These are phyloP conservation scores for Russula vinacea DNA, from an alignment of 768 basidiomycete genomes.

Conservation along the genomic window DNA sequence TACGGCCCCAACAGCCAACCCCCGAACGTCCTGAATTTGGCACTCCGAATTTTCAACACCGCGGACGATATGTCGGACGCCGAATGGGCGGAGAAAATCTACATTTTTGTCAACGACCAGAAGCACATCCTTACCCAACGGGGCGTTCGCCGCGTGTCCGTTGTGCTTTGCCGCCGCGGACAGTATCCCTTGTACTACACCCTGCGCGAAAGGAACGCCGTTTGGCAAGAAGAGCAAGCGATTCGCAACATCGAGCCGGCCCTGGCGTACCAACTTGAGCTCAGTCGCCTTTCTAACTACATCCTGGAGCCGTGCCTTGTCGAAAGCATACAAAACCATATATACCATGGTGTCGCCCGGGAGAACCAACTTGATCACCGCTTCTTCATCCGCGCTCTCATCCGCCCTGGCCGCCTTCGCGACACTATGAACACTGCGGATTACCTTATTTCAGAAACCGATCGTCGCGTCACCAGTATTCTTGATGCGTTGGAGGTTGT, in stretches of 20 bases:
- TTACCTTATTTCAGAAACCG: constrained; percentile 98
- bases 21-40: constrained; percentile 93
- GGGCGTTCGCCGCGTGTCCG: constrained; percentile 88
- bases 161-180: constrained; percentile 86
- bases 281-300: constrained; percentile 94
- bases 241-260: constrained; percentile 99
- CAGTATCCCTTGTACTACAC: constrained; percentile 96
- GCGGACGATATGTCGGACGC: constrained; percentile 74
- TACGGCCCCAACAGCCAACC: constrained; percentile 70
- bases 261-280: constrained; percentile 94
- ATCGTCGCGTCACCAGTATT: constrained; percentile 90
- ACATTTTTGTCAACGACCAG: constrained; percentile 67
- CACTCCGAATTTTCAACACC: constrained; percentile 82
- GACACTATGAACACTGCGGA: constrained; percentile 94
- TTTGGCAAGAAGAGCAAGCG: constrained; percentile 91
- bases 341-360: constrained; percentile 91
- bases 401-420: constrained; percentile 91
- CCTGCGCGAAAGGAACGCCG: constrained; percentile 64
- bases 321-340: constrained; percentile 96
- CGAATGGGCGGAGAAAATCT: constrained; percentile 71
- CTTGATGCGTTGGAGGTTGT: constrained; percentile 95
- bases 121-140: constrained; percentile 59
- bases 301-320: constrained; percentile 95
- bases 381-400: constrained; percentile 96
- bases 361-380: constrained; percentile 98